phyloP scores from a whole-genome alignment of 768 basidiomycete genomes.

The Amanita subjunquillea region DNA sequence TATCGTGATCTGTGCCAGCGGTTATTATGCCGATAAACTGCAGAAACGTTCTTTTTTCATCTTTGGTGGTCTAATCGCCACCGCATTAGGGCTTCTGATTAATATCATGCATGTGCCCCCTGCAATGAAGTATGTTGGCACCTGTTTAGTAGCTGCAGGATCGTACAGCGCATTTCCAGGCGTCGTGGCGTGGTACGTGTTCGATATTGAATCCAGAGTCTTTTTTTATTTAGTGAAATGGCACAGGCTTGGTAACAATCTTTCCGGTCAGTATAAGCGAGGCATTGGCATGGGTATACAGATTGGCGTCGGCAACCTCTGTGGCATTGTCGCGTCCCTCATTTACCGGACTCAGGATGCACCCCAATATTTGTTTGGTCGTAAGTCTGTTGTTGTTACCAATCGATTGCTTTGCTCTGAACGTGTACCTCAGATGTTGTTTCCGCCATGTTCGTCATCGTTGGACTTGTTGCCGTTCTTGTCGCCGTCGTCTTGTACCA shows the following conservation, averaged over 20 bases:
- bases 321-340: constrained; percentile 54
- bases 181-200: constrained; percentile 43
- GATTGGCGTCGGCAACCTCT: constrained; percentile 57
- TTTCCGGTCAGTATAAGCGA: constrained; percentile 62
- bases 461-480: constrained; percentile 46
- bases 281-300: constrained; percentile 59
- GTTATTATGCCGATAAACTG: constrained; percentile 48
- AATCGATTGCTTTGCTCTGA: too few relatives aligned
- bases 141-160: constrained; percentile 59
- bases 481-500: constrained; percentile 38
- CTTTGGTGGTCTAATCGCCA: neutral
- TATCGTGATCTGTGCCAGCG: constrained; percentile 40
- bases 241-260: constrained; percentile 53
- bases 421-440: too few relatives aligned
- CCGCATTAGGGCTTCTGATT: neutral
- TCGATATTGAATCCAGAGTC: constrained; percentile 3
- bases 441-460: constrained; percentile 31
- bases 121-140: constrained; percentile 64
- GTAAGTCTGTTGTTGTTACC: constrained; percentile 25
- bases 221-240: too few relatives aligned
- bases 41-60: constrained; percentile 15
- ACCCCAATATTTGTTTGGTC: constrained; percentile 52
- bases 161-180: constrained; percentile 52
- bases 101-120: neutral
- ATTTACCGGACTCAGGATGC: constrained; percentile 49